Evolutionary conservation across 1,284 basidiomycete genomes (phyloP), one percentile per base, ranked within the genome.

Genomic region (Ganoderma resinaceum): DNA sequence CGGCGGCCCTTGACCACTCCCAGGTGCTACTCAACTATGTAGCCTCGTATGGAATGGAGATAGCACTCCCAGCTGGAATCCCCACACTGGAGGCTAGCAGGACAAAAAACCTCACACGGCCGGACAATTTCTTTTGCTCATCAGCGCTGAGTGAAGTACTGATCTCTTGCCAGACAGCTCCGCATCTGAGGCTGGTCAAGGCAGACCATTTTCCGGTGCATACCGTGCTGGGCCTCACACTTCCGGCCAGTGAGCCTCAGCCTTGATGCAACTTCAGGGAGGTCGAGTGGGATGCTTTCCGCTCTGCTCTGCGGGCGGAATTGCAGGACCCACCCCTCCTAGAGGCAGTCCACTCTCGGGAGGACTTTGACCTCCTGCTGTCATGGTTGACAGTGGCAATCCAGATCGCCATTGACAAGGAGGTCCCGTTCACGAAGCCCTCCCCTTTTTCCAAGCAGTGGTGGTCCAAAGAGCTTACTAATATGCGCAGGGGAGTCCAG

Each of bases 61-160:
- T 78, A 76, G 65, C 74, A 0, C 78, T 83, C 0, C 80, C 79
- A 0, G 31, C 65, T 0, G 73, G 65, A 3, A 71, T 77, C 2
- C 78, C 80, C 0, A 83, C 80, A 0, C 76, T 81, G 0, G 61
- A 76, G 18, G 72, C 76, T 0, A 53, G 66, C 0, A 61, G 67
- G 26, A 76, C 77, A 0, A 75, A 76, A 31, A 81, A 79, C 61
- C 71, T 70, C 61, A 82, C 80, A 0, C 61, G 77, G 0, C 78
- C 80, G 0, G 80, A 83, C 72, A 82, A 83, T 63, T 76, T 83
- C 35, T 83, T 81, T 53, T 63, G 68, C 61, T 69, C 76, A 0
- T 29, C 29, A 0, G 42, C 46, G 4, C 60, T 78, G n/a, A n/a
- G n/a, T n/a, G n/a, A n/a, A n/a, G n/a, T 0, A 2, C 61, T 82